Evolutionary conservation across 108 stramenopile species (phyloP).

Genomic region (Schizochytrium sp.): DNA sequence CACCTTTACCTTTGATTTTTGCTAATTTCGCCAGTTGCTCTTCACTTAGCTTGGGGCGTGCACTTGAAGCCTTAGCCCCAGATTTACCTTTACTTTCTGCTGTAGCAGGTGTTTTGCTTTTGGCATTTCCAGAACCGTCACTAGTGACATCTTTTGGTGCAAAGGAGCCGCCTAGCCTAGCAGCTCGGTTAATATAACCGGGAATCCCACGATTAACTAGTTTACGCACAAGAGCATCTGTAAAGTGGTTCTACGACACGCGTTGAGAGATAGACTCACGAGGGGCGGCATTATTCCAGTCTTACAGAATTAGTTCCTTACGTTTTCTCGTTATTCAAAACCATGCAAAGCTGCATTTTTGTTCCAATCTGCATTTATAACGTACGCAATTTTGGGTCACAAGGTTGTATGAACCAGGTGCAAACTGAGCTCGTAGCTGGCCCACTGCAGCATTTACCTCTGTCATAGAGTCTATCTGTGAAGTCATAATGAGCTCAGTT

Average conservation of each 20-base stretch:
- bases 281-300: too few species aligned
- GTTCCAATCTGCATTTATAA: background rate
- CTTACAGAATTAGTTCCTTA: background rate
- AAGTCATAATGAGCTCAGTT: background rate
- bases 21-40: background rate
- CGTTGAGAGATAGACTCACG: too few species aligned
- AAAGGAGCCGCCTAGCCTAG: slow-evolving; percentile 1
- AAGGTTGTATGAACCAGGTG: slow-evolving; percentile 32
- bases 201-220: slow-evolving; percentile 12
- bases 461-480: slow-evolving; percentile 22
- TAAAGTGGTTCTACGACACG: slow-evolving; percentile 42
- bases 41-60: background rate
- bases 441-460: slow-evolving; percentile 52
- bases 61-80: background rate
- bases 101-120: too few species aligned
- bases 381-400: slow-evolving; percentile 51
- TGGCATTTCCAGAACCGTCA: too few species aligned
- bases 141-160: slow-evolving; percentile 19
- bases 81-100: background rate
- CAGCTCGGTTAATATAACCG: slow-evolving; percentile 19
- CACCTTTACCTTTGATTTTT: background rate
- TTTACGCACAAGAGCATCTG: slow-evolving; percentile 31
- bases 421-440: slow-evolving; percentile 29
- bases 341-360: background rate
- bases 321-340: background rate